Evolutionary conservation across 164 flowering plant species (phyloP).

Genomic region (Tinospora cordifolia): DNA sequence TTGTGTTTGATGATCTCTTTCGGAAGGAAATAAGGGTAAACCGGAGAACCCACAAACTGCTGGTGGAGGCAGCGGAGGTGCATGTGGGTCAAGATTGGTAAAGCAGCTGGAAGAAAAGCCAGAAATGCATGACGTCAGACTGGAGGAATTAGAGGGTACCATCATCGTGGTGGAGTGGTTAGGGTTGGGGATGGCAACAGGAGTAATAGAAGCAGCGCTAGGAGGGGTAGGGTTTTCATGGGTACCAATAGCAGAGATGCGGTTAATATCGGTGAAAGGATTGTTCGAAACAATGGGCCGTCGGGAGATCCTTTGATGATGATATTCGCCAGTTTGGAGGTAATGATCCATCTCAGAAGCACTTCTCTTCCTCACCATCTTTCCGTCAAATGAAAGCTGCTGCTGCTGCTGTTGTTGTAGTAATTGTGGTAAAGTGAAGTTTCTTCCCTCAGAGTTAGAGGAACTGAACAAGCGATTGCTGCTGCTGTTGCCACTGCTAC

Average conservation of each 20-base stretch:
- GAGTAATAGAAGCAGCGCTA: background rate
- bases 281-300: slow-evolving; percentile 15
- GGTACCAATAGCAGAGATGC: slow-evolving; percentile 5
- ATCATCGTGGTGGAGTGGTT: slow-evolving; percentile 37
- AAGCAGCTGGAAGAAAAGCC: slow-evolving; percentile 2
- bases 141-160: slow-evolving; percentile 21
- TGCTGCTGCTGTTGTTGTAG: slow-evolving; percentile 7
- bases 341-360: slow-evolving; percentile 53
- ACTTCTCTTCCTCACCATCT: slow-evolving; percentile 63
- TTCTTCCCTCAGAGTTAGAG: slow-evolving; percentile 10
- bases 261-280: slow-evolving; percentile 9
- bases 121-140: slow-evolving; percentile 19
- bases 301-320: slow-evolving; percentile 25
- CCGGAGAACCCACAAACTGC: slow-evolving; percentile 83
- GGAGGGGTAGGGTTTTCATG: slow-evolving; percentile 6
- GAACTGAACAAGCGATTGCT: slow-evolving; percentile 15
- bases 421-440: background rate
- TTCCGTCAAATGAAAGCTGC: slow-evolving; percentile 1
- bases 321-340: slow-evolving; percentile 15
- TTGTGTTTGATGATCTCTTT: slow-evolving; percentile 13
- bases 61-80: slow-evolving; percentile 20
- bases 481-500: slow-evolving; percentile 10
- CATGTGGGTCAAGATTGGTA: background rate
- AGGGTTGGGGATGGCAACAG: slow-evolving; percentile 9
- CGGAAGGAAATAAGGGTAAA: slow-evolving; percentile 71